These are phyloP conservation scores for Penicillium maclennaniae DNA, from an alignment of 495 filamentous ascomycete genomes.

Conservation along the genomic window DNA sequence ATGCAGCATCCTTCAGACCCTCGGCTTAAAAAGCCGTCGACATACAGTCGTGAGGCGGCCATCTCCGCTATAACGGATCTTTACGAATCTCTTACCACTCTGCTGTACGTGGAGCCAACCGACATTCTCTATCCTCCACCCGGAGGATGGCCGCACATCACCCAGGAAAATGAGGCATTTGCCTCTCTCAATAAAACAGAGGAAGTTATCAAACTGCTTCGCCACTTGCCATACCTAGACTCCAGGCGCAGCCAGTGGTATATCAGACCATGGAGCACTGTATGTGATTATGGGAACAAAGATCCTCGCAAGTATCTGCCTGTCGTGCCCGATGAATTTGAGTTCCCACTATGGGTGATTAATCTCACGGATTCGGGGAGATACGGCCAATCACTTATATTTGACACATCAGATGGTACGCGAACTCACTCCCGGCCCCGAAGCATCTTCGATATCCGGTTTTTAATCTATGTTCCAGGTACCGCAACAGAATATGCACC, in stretches of 20 bases:
- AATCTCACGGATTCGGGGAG: too few relatives aligned
- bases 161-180: background rate
- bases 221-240: slow-evolving; percentile 3
- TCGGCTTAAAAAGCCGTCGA: too few relatives aligned
- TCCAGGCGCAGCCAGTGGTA: background rate
- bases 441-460: too few relatives aligned
- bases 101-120: background rate
- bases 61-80: too few relatives aligned
- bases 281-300: background rate
- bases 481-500: too few relatives aligned
- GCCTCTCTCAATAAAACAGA: background rate
- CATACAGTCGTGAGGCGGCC: too few relatives aligned
- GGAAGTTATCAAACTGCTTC: background rate
- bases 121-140: slow-evolving; percentile 2
- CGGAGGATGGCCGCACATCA: slow-evolving; percentile 1
- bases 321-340: background rate
- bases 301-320: background rate
- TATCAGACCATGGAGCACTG: too few relatives aligned
- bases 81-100: background rate
- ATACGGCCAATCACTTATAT: too few relatives aligned
- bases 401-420: too few relatives aligned
- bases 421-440: too few relatives aligned
- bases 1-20: too few relatives aligned
- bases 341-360: background rate
- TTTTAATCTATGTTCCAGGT: too few relatives aligned